These are phyloP conservation scores for Cercospora sp. DNA, from an alignment of 2,329 filamentous ascomycete species.

Conservation along the genomic window DNA sequence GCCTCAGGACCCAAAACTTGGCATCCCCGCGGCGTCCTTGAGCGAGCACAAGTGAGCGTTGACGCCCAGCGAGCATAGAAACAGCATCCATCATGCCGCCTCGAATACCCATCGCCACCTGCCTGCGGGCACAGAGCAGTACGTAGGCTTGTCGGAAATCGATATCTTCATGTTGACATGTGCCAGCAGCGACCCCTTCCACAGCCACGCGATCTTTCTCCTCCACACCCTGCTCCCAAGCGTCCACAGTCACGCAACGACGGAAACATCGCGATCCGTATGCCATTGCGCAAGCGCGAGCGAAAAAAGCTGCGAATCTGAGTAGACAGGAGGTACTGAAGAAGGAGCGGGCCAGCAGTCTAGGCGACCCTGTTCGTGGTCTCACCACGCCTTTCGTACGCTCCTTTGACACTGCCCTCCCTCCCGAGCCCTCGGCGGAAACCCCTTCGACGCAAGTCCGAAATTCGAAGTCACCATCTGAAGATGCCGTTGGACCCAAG, in stretches of 20 bases:
- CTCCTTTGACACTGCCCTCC: slow-evolving; percentile 68
- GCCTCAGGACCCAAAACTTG: not conserved
- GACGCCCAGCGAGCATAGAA: not conserved
- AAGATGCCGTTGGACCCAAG: slow-evolving; percentile 22
- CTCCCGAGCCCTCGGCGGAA: slow-evolving; percentile 36
- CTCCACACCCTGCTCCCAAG: slow-evolving; percentile 64
- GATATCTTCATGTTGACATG: slow-evolving; percentile 10
- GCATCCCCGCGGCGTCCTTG: not conserved
- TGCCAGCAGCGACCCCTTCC: slow-evolving; percentile 20
- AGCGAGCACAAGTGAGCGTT: not conserved
- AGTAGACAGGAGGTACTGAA: slow-evolving; percentile 71
- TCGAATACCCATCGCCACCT: slow-evolving; percentile 48
- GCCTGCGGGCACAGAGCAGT: slow-evolving; percentile 47
- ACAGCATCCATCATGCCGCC: slow-evolving; percentile 45
- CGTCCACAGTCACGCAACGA: slow-evolving; percentile 58
- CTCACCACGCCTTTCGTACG: slow-evolving; percentile 78
- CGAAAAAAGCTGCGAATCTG: slow-evolving; percentile 80
- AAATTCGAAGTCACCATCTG: slow-evolving; percentile 16
- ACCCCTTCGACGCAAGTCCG: slow-evolving; percentile 26
- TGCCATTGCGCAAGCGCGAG: slow-evolving; percentile 74
- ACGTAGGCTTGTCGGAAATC: slow-evolving; percentile 8
- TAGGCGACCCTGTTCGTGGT: slow-evolving; percentile 80
- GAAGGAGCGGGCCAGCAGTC: slow-evolving; percentile 61
- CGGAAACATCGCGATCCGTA: slow-evolving; percentile 77
- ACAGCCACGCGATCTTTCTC: slow-evolving; percentile 50